Percentiles rank a stretch among this genome's conserved stretches.
Evolutionary conservation across 2,329 filamentous ascomycete species (phyloP).

Genomic region (Pseudocercospora pini-densiflorae): DNA sequence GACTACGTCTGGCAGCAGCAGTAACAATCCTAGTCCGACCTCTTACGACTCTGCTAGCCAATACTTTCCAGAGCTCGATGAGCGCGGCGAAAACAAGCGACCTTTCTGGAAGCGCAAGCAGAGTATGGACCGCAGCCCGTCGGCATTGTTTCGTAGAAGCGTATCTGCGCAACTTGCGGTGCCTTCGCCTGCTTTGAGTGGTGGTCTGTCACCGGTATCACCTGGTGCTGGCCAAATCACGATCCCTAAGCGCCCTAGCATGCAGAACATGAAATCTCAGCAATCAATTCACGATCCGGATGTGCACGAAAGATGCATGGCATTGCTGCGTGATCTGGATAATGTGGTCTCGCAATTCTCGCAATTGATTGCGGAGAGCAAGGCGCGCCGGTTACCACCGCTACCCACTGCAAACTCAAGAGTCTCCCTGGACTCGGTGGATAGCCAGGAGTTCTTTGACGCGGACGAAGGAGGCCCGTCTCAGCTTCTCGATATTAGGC

Average conservation of each 20-base stretch:
- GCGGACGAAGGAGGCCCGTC: slow-evolving; percentile 68
- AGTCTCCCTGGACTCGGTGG: slow-evolving; percentile 79
- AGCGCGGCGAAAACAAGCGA: slow-evolving; percentile 59
- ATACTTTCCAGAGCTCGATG: slow-evolving; percentile 40
- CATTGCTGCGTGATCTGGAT: slow-evolving; percentile 84
- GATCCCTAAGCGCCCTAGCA: slow-evolving; percentile 41
- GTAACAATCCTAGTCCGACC: slow-evolving; percentile 43
- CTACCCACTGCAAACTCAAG: slow-evolving; percentile 49
- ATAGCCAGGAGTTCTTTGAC: slow-evolving; percentile 92
- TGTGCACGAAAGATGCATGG: slow-evolving; percentile 80
- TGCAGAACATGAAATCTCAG: slow-evolving; percentile 29
- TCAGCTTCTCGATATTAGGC: slow-evolving; percentile 75
- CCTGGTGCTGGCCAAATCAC: slow-evolving; percentile 42
- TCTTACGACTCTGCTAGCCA: slow-evolving; percentile 50
- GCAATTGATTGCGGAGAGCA: slow-evolving; percentile 75
- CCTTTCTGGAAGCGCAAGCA: slow-evolving; percentile 94
- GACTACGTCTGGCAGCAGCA: slow-evolving; percentile 34
- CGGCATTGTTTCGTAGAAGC: slow-evolving; percentile 52
- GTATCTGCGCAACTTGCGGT: slow-evolving; percentile 60
- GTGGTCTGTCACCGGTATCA: slow-evolving; percentile 29
- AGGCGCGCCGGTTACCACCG: slow-evolving; percentile 70
- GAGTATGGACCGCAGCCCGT: slow-evolving; percentile 53
- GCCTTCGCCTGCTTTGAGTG: slow-evolving; percentile 44
- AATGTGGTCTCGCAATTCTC: slow-evolving; percentile 82
- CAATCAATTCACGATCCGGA: slow-evolving; percentile 43